phyloP scores from a whole-genome alignment of 192 early-diverging fungal species.

The Mortierella antarctica region DNA sequence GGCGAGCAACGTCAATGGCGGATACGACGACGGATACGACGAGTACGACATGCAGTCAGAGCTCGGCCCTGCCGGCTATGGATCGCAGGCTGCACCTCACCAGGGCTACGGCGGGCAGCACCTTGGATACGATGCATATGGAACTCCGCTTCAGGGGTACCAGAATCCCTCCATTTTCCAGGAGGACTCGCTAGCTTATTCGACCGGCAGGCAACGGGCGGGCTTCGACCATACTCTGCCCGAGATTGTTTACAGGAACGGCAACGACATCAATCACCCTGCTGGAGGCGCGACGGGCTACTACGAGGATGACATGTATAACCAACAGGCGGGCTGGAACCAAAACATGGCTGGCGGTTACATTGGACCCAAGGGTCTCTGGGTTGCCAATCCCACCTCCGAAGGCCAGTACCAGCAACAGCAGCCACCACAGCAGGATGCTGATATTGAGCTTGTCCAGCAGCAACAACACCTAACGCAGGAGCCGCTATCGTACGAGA shows the following conservation, averaged over 20 bases:
- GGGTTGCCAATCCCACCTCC: slow-evolving; percentile 40
- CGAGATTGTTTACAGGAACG: slow-evolving; percentile 51
- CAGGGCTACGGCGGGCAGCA: slow-evolving; percentile 5
- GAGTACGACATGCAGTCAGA: slow-evolving; percentile 17
- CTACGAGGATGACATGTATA: slow-evolving; percentile 38
- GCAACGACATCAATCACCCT: slow-evolving; percentile 24
- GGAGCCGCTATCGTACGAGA: slow-evolving; percentile 25
- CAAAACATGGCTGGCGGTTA: slow-evolving; percentile 20
- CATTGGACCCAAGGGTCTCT: slow-evolving; percentile 39
- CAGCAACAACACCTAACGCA: not conserved
- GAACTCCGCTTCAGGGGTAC: slow-evolving; percentile 17
- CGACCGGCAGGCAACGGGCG: not conserved
- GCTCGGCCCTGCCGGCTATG: not conserved
- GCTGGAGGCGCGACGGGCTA: slow-evolving; percentile 30
- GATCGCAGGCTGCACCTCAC: not conserved
- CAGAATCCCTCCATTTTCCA: slow-evolving; percentile 52
- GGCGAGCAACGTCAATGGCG: slow-evolving; percentile 6
- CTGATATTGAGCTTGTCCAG: slow-evolving; percentile 3
- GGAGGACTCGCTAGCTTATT: slow-evolving; percentile 35
- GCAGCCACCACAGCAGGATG: slow-evolving; percentile 11
- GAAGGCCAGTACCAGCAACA: slow-evolving; percentile 29
- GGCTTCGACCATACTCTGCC: slow-evolving; percentile 43
- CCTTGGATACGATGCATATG: slow-evolving; percentile 45
- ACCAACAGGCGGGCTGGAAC: slow-evolving; percentile 22
- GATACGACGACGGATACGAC: slow-evolving; percentile 30